Evolutionary conservation across 2,329 filamentous ascomycete species (phyloP), one percentile per base, ranked within the genome.

Genomic region (Kalmusia sp.): DNA sequence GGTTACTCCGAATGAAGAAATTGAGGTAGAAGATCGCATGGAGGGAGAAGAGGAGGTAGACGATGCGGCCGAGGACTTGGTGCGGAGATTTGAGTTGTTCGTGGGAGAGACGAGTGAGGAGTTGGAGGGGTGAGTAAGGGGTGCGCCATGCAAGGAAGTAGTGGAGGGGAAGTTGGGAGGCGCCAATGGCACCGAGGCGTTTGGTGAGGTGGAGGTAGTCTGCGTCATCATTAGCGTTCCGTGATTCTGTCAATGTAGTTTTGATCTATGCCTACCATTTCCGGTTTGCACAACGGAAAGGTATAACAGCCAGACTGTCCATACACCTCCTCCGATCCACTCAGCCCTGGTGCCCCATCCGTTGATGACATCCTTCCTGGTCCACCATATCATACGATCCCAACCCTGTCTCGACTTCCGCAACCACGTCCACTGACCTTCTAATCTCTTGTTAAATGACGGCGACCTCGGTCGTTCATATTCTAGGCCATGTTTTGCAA

Each of bases 191-290:
- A 15, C 82, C 85, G 48, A 87, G 78, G 4, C 84, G 80, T 71
- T 86, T 87, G 21, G 85, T 87, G 21, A 87, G 72, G 67, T 87
- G 85, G 25, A 87, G 76, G 51, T 87, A 87, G 68, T 87, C 85
- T 86, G 45, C 5, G n/a, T 4, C 15, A 34, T 41, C 14, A 39
- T 50, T 24, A 25, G 27, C 40, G n/a, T 30, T 21, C 9, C 19
- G 30, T 11, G 28, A 28, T 12, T 6, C 14, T 14, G 9, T 3
- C 3, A 27, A 14, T 15, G 22, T 19, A n/a, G n/a, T 14, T 11
- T 5, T 11, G 31, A 17, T 15, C n/a, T 19, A 19, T 43, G 64
- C 80, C 55, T 73, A 85, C 83, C 83, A 65, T 84, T 76, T 8
- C 80, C 81, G 30, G 83, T 84, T 31, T 79, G 74, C 58, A 77